phyloP scores from a whole-genome alignment of 1,284 basidiomycete species.

The Naganishia sp. region DNA sequence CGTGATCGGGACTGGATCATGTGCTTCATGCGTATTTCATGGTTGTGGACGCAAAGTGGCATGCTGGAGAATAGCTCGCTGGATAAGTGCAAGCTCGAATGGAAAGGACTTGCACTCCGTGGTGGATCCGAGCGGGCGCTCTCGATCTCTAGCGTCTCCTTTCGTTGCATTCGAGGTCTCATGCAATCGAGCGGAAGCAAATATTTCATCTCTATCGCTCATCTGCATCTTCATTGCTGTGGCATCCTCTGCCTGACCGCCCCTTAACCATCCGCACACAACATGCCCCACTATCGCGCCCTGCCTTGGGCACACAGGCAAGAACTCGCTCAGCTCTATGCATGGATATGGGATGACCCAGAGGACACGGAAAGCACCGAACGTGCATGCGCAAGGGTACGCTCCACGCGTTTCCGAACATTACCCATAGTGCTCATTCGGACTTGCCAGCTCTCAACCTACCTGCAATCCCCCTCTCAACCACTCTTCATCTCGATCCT shows the following conservation, averaged over 20 bases:
- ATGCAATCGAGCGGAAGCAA: constrained; percentile 12
- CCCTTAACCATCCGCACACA: neutral
- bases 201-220: neutral
- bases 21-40: too few relatives aligned
- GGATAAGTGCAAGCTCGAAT: too few relatives aligned
- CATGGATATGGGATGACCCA: constrained; percentile 74
- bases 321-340: constrained; percentile 79
- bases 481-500: constrained; percentile 61
- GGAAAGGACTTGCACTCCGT: too few relatives aligned
- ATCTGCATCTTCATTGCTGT: neutral
- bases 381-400: constrained; percentile 70
- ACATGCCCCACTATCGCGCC: constrained; percentile 18
- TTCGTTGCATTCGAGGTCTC: too few relatives aligned
- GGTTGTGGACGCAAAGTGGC: too few relatives aligned
- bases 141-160: too few relatives aligned
- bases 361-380: constrained; percentile 62
- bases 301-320: constrained; percentile 72
- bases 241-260: neutral
- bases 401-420: constrained; percentile 41
- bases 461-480: constrained; percentile 71
- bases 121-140: too few relatives aligned
- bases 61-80: too few relatives aligned
- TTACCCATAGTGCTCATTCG: too few relatives aligned
- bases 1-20: too few relatives aligned
- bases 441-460: constrained; percentile 62